Conservation (phyloP, 1,284 basidiomycete genomes). For the Tylopilus orsonianus region DNA sequence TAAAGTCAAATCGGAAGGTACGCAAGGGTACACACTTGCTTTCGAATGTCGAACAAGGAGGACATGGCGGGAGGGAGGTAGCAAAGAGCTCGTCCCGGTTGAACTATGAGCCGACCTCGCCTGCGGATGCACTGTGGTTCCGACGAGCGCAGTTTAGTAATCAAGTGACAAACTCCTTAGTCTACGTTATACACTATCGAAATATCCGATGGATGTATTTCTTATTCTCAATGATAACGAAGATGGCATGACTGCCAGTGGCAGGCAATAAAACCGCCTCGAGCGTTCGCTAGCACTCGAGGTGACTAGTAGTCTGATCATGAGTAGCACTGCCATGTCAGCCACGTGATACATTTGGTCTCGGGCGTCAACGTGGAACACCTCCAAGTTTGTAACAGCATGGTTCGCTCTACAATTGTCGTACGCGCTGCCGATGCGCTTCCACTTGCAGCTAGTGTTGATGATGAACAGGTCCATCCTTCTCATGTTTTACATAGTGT, state of each 20-base stretch:
- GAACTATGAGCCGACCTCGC: background rate
- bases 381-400: constrained; percentile 32
- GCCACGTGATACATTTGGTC: constrained; percentile 21
- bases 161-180: background rate
- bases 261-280: too few relatives aligned
- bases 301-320: too few relatives aligned
- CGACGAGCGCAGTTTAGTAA: too few relatives aligned
- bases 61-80: constrained; percentile 41
- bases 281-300: too few relatives aligned
- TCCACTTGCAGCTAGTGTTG: constrained; percentile 91
- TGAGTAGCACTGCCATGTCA: too few relatives aligned
- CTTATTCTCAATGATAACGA: too few relatives aligned
- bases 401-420: constrained; percentile 92
- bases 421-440: constrained; percentile 90
- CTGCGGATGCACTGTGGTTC: background rate
- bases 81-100: too few relatives aligned
- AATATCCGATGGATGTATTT: too few relatives aligned
- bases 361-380: constrained; percentile 7
- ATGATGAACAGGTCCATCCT: constrained; percentile 82
- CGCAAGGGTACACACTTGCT: constrained; percentile 44
- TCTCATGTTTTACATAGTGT: background rate
- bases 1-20: constrained; percentile 5
- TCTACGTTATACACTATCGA: too few relatives aligned
- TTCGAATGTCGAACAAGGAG: constrained; percentile 53
- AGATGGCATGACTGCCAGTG: too few relatives aligned